Evolutionary conservation across 352 stramenopile genomes (phyloP), one percentile per base, ranked within the genome.

Genomic region (Phytophthora agathidicida): DNA sequence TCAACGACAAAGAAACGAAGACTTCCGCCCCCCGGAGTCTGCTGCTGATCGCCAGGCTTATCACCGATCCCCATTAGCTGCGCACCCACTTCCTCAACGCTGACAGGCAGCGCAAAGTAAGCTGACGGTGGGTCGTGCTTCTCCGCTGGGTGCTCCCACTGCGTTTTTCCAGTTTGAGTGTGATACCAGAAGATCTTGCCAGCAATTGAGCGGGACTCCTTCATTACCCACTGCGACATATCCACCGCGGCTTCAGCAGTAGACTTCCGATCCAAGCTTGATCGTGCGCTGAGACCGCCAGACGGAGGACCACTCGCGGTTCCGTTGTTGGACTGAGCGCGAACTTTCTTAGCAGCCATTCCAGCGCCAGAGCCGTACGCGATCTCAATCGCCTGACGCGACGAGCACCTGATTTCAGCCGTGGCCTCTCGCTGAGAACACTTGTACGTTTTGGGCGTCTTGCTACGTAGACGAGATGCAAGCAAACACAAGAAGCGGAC

Each of bases 121-220:
- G 73, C 68, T 5, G 81, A 82, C 13, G 81, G 71, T 3, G 78
- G 68, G 13, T 89, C 79, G 24, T 79, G 70, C 16, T 77, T 76
- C 48, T 89, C 80, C 0, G 73, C 74, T 14, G 84, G 84, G 37
- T 94, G 84, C 39, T 94, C 84, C 82, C 82, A 94, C 57, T 94
- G 84, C 0, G 83, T 90, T 26, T 86, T 87, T 1, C 83, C 83
- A 0, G 77, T 88, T n/a, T 80, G 67, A 9, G 68, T 85, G 44
- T 92, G 77, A 31, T 92, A 90, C 83, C 83, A 92, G 32, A 92
- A 92, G 30, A 87, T 73, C 37, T 92, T 92, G 7, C 83, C 83
- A 1, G 80, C 77, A 20, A 88, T 82, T 26, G 80, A 90, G 13
- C 72, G 71, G 28, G 83, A 92, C 37, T 92, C 80, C 30, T 86